Conservation (phyloP, 768 basidiomycete genomes). For the Erythrobasidium yunnanense region DNA sequence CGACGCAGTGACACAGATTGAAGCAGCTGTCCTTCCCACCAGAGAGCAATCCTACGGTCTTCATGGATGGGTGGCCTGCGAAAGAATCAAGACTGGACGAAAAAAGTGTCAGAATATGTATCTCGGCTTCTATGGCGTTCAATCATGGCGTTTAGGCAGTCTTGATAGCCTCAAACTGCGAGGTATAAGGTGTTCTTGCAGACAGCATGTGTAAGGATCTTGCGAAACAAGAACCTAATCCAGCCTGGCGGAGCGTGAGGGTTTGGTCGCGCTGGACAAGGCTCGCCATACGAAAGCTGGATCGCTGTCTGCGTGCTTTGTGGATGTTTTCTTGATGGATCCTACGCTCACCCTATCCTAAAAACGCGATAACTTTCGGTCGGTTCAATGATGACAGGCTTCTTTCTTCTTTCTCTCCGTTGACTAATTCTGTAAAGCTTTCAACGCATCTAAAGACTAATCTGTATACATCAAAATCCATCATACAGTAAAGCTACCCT, state of each 20-base stretch:
- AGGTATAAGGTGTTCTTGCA: neutral
- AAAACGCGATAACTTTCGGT: too few species aligned
- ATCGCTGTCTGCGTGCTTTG: too few species aligned
- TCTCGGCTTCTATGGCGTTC: constrained; percentile 21
- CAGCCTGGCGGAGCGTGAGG: neutral
- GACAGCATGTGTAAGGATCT: neutral
- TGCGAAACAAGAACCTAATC: neutral
- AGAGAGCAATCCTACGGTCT: constrained; percentile 84
- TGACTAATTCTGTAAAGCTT: too few species aligned
- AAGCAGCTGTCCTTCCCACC: constrained; percentile 98
- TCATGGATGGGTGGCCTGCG: constrained; percentile 48
- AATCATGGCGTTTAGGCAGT: constrained; percentile 13
- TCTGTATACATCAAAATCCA: too few species aligned
- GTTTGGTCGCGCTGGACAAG: too few species aligned
- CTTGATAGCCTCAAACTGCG: constrained; percentile 27
- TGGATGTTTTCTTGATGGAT: too few species aligned
- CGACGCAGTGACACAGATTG: constrained; percentile 77
- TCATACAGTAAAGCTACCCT: too few species aligned
- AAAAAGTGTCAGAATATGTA: neutral
- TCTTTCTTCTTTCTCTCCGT: too few species aligned
- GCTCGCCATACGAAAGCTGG: too few species aligned
- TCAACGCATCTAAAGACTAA: too few species aligned
- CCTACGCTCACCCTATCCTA: too few species aligned
- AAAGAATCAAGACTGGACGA: neutral
- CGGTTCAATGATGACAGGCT: too few species aligned